Conservation (phyloP, 768 basidiomycete species). For the Collybia sp. region DNA sequence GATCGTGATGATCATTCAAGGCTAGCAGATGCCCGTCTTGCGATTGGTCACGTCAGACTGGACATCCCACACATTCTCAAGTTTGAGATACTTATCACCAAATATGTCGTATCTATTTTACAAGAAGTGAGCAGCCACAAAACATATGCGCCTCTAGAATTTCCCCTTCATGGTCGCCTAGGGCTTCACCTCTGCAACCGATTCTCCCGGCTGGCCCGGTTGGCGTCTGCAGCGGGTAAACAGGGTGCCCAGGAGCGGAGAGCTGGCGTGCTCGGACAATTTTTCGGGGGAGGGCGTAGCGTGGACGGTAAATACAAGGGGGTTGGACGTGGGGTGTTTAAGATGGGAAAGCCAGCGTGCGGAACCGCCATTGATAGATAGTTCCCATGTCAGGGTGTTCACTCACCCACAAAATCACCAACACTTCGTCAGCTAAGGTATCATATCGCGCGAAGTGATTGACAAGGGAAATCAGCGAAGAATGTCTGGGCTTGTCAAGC, state of each 20-base stretch:
- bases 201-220: not conserved
- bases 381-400: not conserved
- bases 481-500: constrained; percentile 28
- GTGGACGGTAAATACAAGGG: constrained; percentile 40
- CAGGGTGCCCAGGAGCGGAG: constrained; percentile 28
- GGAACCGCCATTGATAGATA: not conserved
- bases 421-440: constrained; percentile 49
- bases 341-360: constrained; percentile 50
- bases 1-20: too few relatives aligned
- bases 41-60: too few relatives aligned
- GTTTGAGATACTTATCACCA: too few relatives aligned
- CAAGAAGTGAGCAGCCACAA: too few relatives aligned
- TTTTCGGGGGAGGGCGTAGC: constrained; percentile 17
- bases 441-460: constrained; percentile 56
- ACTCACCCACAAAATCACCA: constrained; percentile 59
- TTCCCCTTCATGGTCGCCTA: too few relatives aligned
- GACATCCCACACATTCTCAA: too few relatives aligned
- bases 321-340: constrained; percentile 64
- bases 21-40: too few relatives aligned
- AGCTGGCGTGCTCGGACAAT: constrained; percentile 13
- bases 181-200: too few relatives aligned
- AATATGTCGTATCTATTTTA: too few relatives aligned
- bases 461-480: constrained; percentile 54
- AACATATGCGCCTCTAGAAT: too few relatives aligned
- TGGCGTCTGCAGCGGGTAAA: constrained; percentile 26